phyloP scores from a whole-genome alignment of 2,329 filamentous ascomycete species.

The Paecilomyces niveus region DNA sequence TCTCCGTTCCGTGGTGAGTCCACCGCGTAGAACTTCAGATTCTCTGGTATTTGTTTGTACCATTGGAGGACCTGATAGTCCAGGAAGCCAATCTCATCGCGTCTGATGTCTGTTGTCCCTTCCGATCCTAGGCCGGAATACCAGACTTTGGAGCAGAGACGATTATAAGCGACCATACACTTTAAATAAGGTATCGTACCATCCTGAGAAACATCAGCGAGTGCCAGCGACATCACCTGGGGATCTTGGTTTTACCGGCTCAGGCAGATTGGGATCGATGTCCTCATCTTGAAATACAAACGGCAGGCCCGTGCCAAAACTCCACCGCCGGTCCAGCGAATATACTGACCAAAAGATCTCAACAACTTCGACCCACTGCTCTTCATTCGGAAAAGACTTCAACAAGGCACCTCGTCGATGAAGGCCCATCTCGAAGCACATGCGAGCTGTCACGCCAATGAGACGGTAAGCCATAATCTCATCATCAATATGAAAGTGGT shows the following conservation, averaged over 20 bases:
- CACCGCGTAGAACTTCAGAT: constrained; percentile 56
- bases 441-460: constrained; percentile 72
- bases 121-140: constrained; percentile 66
- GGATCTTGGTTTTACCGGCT: constrained; percentile 53
- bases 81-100: constrained; percentile 69
- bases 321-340: constrained; percentile 78
- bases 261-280: constrained; percentile 70
- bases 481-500: constrained; percentile 78
- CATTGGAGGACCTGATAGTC: constrained; percentile 81
- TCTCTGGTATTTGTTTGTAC: constrained; percentile 66
- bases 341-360: constrained; percentile 83
- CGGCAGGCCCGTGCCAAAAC: constrained; percentile 80
- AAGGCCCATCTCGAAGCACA: constrained; percentile 76
- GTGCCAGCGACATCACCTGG: constrained; percentile 1
- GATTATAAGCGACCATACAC: constrained; percentile 78
- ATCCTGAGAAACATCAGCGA: constrained; percentile 24
- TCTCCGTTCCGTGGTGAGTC: constrained; percentile 41
- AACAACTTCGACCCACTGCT: constrained; percentile 60
- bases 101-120: constrained; percentile 57
- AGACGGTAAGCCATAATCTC: constrained; percentile 81
- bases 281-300: constrained; percentile 80
- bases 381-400: constrained; percentile 58
- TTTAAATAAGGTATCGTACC: constrained; percentile 61
- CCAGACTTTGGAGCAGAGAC: constrained; percentile 82
- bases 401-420: constrained; percentile 69